phyloP scores from a whole-genome alignment of 116 monocot genomes.

The Iris pallida region DNA sequence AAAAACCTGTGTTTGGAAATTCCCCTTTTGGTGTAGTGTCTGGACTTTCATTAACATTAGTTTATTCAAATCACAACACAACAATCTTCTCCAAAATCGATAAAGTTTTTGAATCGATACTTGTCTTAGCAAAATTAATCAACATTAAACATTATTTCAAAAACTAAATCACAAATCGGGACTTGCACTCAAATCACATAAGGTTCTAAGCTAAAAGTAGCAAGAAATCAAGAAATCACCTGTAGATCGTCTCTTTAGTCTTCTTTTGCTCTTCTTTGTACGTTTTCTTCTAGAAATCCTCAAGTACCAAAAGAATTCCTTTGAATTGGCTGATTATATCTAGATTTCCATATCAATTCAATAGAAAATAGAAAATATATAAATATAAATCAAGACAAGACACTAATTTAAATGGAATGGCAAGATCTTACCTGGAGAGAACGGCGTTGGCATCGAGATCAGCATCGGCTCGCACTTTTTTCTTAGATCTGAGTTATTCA shows the following conservation, averaged over 20 bases:
- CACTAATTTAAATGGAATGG: too few species aligned
- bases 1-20: too few species aligned
- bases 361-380: not conserved
- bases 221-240: conserved; percentile 51
- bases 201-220: too few species aligned
- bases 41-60: too few species aligned
- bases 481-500: conserved; percentile 30
- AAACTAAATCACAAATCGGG: too few species aligned
- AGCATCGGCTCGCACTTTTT: conserved; percentile 21
- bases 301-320: conserved; percentile 67
- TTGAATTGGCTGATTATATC: conserved; percentile 63
- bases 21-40: too few species aligned
- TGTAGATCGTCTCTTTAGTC: conserved; percentile 64
- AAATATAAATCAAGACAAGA: not conserved
- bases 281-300: conserved; percentile 80
- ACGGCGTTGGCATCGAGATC: conserved; percentile 48
- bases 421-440: conserved; percentile 44
- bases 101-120: too few species aligned
- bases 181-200: too few species aligned
- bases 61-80: too few species aligned
- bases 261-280: conserved; percentile 89
- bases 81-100: too few species aligned
- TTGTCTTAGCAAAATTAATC: too few species aligned
- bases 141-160: too few species aligned
- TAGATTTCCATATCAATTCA: conserved; percentile 5